Conservation (phyloP, 2,329 filamentous ascomycete genomes). For the Trichoderma breve region DNA sequence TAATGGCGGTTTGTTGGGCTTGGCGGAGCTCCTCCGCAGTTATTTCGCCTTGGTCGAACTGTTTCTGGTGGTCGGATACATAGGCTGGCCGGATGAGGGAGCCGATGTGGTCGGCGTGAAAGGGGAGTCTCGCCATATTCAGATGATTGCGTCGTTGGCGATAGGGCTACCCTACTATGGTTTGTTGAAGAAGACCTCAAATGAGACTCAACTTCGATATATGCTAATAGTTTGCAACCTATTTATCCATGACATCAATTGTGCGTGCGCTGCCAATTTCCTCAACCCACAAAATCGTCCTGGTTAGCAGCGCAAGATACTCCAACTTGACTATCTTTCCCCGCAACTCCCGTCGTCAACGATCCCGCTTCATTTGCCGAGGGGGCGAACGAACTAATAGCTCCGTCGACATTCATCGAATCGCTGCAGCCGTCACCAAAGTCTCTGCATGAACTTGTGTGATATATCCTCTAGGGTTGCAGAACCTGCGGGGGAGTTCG, state of each 20-base stretch:
- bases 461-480: background rate
- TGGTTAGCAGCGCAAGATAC: background rate
- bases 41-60: constrained; percentile 49
- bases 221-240: background rate
- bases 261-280: background rate
- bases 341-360: background rate
- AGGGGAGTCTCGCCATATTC: constrained; percentile 46
- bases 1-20: constrained; percentile 61
- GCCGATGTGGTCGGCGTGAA: constrained; percentile 71
- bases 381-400: background rate
- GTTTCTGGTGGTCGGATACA: constrained; percentile 52
- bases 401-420: background rate
- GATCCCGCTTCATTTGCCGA: background rate
- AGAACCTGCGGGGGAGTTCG: background rate
- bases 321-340: background rate
- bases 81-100: constrained; percentile 65
- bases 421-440: background rate
- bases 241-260: background rate
- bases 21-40: constrained; percentile 45
- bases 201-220: background rate
- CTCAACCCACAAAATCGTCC: background rate
- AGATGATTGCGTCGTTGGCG: background rate
- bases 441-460: background rate
- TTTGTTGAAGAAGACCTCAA: background rate
- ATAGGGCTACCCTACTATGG: background rate